A percentile compares a stretch with the other conserved stretches of the same genome.
Conservation (phyloP, 768 basidiomycete species). For the Tylopilus subfusipes region DNA sequence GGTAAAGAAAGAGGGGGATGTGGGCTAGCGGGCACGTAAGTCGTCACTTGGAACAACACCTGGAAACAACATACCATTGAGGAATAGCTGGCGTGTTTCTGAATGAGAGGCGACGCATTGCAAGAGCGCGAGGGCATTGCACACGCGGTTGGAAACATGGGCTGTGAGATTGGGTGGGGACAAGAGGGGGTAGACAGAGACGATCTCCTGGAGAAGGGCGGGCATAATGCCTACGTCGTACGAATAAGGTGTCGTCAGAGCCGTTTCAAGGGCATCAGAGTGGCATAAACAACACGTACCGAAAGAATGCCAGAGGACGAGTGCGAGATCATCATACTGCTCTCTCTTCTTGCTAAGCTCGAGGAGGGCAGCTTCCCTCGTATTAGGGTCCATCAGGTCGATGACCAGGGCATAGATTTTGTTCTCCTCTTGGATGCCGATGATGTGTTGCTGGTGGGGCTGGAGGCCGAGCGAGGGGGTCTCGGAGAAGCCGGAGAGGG, state of each 20-base stretch:
- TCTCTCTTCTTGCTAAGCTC: conserved; percentile 99
- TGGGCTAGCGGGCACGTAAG: conserved; percentile 60
- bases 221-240: conserved; percentile 84
- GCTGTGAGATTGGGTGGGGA: conserved; percentile 95
- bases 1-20: conserved; percentile 92
- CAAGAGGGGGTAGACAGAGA: conserved; percentile 94
- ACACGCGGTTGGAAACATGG: conserved; percentile 96
- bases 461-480: conserved; percentile 57
- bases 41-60: not conserved
- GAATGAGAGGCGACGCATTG: conserved; percentile 98
- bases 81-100: conserved; percentile 91
- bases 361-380: conserved; percentile 86
- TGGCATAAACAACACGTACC: conserved; percentile 46
- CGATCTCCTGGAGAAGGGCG: conserved; percentile 93
- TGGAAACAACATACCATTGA: conserved; percentile 62
- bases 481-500: conserved; percentile 49
- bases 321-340: conserved; percentile 96
- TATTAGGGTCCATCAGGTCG: conserved; percentile 75
- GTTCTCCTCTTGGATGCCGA: conserved; percentile 56
- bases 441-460: conserved; percentile 53
- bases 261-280: not conserved
- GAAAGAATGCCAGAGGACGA: conserved; percentile 98
- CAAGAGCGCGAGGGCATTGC: conserved; percentile 94
- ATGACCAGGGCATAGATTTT: conserved; percentile 92
- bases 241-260: not conserved